These are phyloP conservation scores for Somion occarium DNA, from an alignment of 1,284 basidiomycete species.

Conservation along the genomic window DNA sequence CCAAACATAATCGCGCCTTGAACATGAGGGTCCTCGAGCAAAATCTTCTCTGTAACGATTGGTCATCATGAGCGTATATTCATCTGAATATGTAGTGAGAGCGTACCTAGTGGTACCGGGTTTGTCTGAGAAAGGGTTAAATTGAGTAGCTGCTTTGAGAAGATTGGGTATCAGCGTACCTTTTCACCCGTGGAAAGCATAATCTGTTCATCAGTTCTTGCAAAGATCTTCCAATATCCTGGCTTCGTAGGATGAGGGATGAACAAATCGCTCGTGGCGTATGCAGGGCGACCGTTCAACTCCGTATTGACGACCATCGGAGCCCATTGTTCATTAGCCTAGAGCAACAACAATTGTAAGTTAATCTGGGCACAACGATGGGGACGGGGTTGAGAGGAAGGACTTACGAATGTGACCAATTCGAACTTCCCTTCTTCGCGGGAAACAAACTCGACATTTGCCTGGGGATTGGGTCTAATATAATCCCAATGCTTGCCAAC, in stretches of 20 bases:
- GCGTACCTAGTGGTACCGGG: constrained; percentile 6
- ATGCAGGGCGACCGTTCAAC: constrained; percentile 3
- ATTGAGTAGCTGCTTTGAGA: too few relatives aligned
- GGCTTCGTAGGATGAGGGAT: constrained; percentile 9
- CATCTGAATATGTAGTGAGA: too few relatives aligned
- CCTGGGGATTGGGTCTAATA: constrained; percentile 9
- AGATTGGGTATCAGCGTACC: constrained; percentile 12
- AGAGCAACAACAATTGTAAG: too few relatives aligned
- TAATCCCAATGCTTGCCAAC: constrained; percentile 20
- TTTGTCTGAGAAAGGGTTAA: constrained; percentile 8
- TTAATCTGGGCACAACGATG: too few relatives aligned
- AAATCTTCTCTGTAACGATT: constrained; percentile 29
- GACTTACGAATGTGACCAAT: constrained; percentile 16
- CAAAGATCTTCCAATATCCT: constrained; percentile 7
- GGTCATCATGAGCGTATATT: too few relatives aligned
- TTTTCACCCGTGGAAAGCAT: constrained; percentile 25
- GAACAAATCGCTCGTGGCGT: constrained; percentile 9
- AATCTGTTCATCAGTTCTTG: constrained; percentile 10
- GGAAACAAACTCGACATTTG: constrained; percentile 10
- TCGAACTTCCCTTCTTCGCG: constrained; percentile 18
- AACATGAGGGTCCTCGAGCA: constrained; percentile 26
- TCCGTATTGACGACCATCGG: constrained; percentile 3
- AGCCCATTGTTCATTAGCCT: background rate
- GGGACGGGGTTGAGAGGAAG: too few relatives aligned
- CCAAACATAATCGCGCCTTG: constrained; percentile 34